A percentile compares a stretch with the other conserved stretches of the same genome.
These are phyloP conservation scores for Graphilbum ipis-grandicollis DNA, from an alignment of 2,329 filamentous ascomycete species.

Conservation along the genomic window DNA sequence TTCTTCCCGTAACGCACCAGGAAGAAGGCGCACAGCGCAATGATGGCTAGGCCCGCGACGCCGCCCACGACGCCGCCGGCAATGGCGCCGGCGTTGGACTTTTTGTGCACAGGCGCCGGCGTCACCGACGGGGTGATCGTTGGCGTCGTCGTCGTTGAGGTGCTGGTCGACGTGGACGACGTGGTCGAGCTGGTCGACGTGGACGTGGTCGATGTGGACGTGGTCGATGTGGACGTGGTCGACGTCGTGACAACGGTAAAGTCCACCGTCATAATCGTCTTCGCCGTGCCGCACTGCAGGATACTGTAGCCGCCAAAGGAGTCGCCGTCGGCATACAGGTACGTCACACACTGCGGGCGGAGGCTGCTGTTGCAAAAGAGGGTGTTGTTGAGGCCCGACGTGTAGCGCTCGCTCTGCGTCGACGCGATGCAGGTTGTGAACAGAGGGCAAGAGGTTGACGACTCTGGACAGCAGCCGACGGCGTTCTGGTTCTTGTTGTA, in stretches of 20 bases:
- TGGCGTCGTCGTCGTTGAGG: not conserved
- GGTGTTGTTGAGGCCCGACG: slow-evolving; percentile 12
- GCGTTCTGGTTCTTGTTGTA: slow-evolving; percentile 13
- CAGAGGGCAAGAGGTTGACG: slow-evolving; percentile 9
- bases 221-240: slow-evolving; percentile 1
- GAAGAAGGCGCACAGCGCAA: slow-evolving; percentile 14
- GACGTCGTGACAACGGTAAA: no score
- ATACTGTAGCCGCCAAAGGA: slow-evolving; percentile 13
- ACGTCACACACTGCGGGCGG: slow-evolving; percentile 14
- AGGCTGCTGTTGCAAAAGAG: slow-evolving; percentile 12
- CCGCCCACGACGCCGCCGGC: slow-evolving; percentile 14
- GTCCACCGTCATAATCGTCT: slow-evolving; percentile 10
- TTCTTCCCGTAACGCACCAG: slow-evolving; percentile 12
- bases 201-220: not conserved
- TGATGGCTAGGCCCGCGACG: slow-evolving; percentile 14
- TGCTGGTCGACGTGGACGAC: not conserved
- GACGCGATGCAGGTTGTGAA: slow-evolving; percentile 14
- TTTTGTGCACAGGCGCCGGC: not conserved
- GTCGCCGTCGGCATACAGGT: slow-evolving; percentile 12
- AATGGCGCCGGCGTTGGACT: slow-evolving; percentile 13
- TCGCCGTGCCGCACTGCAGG: slow-evolving; percentile 13
- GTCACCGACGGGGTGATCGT: not conserved
- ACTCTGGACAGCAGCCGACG: slow-evolving; percentile 17
- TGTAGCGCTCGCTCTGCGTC: slow-evolving; percentile 9
- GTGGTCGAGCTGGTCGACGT: not conserved